Base-by-base conservation (phyloP, 176 grass and related monocot species). In the Oryza glaberrima region DNA sequence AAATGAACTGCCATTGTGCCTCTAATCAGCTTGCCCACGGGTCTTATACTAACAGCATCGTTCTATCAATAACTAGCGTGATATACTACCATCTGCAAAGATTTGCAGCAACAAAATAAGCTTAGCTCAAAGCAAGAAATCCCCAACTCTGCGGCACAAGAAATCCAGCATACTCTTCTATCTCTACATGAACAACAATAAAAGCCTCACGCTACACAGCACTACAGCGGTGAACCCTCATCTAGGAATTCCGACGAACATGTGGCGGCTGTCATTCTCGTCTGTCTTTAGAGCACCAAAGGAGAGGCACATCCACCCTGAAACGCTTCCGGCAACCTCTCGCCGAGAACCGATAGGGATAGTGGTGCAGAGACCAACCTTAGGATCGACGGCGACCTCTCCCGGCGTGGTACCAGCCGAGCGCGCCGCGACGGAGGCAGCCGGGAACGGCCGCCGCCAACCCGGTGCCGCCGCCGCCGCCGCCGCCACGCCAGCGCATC, bases 361-460 rank as follows among this genome's bases (percentile, higher is more conserved):
- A 36, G 14, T 63, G 23, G 47, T 38, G 16, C 9, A 23, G 3
- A 26, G 48, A 19, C 19, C 9, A 41, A 88, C 86, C 86, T 83
- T 40, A 8, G 74, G 11, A 70, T 83, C 56, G 43, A 77, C 43
- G 22, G 72, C 65, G 25, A 72, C 4, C 32, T 22, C 65, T 41
- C 28, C 41, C 11, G 66, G 51, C 22, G 72, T 23, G 3, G 82
- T 52, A 16, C 45, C 36, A 15, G 63, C 48, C 64, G 77, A 80
- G 70, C 22, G 3, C 12, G 52, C 16, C 14, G 67, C 22, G 0
- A 77, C 14, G 17, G 65, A 71, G 30, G 76, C 51, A 19, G 67
- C 65, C n/a, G 23, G 75, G 60, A 43, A 68, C 12, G 43, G 51
- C 54, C 77, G 66, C 72, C 82, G 77, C 77, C 83, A 77, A 13